Evolutionary conservation across 306 rosid species (phyloP).

Genomic region (Rosa rugosa): DNA sequence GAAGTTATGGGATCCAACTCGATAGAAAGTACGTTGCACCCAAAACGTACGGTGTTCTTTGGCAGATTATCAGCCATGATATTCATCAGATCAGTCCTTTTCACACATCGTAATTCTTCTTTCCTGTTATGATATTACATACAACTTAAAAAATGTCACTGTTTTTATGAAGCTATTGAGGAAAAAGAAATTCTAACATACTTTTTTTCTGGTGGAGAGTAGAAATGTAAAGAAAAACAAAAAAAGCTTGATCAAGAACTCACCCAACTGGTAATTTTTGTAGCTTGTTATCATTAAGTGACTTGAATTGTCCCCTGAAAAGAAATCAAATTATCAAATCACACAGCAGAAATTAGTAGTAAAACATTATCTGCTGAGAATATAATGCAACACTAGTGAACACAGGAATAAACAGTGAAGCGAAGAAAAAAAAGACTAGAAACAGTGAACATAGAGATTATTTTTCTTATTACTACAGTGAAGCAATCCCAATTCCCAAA

Average conservation of each 20-base stretch:
- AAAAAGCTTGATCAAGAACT: background rate
- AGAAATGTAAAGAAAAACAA: background rate
- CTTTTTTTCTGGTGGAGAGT: background rate
- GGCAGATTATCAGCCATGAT: slow-evolving; percentile 22
- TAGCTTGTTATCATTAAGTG: background rate
- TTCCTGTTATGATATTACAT: background rate
- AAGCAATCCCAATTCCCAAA: no score
- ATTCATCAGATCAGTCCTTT: slow-evolving; percentile 12
- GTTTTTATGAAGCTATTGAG: background rate
- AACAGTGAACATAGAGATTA: no score
- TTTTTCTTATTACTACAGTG: no score
- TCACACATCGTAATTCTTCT: slow-evolving; percentile 15
- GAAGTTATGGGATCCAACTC: slow-evolving; percentile 7
- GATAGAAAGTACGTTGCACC: slow-evolving; percentile 5
- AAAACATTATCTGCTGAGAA: no score
- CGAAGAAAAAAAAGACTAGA: background rate
- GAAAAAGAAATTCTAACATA: background rate
- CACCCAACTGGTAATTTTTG: background rate
- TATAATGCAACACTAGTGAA: background rate
- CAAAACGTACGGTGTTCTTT: background rate
- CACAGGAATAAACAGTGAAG: background rate
- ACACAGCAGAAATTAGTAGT: background rate
- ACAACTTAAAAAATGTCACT: background rate
- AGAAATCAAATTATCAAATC: background rate
- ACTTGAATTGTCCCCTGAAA: slow-evolving; percentile 12